Evolutionary conservation across 129 eudicot species (phyloP).

Genomic region (Saussurea involucrata): DNA sequence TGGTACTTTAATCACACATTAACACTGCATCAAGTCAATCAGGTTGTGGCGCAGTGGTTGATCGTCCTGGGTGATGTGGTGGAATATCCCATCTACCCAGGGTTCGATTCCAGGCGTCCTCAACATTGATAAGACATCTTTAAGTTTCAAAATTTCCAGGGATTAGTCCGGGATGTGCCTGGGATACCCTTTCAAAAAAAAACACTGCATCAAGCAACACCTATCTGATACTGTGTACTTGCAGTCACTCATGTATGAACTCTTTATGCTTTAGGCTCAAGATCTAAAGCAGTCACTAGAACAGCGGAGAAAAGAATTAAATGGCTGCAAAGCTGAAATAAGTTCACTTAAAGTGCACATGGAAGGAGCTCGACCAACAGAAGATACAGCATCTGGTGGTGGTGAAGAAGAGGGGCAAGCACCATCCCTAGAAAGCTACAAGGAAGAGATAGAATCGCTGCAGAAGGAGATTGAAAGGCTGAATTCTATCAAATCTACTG

Average conservation of each 20-base stretch:
- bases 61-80: too few species aligned
- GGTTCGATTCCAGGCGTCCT: too few species aligned
- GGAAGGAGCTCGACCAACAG: conserved; percentile 58
- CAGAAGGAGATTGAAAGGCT: conserved; percentile 50
- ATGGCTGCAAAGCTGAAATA: conserved; percentile 83
- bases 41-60: too few species aligned
- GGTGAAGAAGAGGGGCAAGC: conserved; percentile 36
- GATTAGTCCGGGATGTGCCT: too few species aligned
- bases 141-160: too few species aligned
- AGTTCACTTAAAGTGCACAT: conserved; percentile 74
- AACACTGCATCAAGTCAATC: neutral
- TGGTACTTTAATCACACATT: conserved; percentile 36
- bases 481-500: conserved; percentile 32
- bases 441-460: conserved; percentile 43
- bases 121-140: too few species aligned
- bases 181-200: too few species aligned
- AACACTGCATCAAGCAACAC: neutral
- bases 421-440: conserved; percentile 45
- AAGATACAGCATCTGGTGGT: conserved; percentile 25
- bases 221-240: conserved; percentile 11
- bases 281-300: conserved; percentile 64
- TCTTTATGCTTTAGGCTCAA: conserved; percentile 48
- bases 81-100: too few species aligned
- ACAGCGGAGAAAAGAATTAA: conserved; percentile 61
- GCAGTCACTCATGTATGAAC: conserved; percentile 12